phyloP scores from a whole-genome alignment of 2,329 filamentous ascomycete genomes.

The Karstenula rhodostoma region DNA sequence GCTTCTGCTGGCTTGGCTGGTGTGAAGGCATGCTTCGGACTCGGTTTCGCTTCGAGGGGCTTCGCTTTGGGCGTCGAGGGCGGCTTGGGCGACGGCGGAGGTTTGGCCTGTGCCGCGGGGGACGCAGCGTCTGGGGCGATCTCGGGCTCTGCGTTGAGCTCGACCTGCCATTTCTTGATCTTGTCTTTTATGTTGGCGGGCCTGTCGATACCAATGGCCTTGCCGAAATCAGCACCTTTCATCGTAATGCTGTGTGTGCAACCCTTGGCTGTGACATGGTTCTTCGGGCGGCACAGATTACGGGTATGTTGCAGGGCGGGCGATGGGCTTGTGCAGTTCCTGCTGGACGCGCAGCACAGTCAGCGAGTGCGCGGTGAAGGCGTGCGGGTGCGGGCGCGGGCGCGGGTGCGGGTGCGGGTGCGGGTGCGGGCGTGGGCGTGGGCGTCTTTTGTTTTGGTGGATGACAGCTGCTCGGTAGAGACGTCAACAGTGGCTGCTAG shows the following conservation, averaged over 20 bases:
- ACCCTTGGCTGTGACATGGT: slow-evolving; percentile 41
- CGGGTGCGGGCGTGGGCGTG: slow-evolving; percentile 11
- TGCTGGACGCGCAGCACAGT: slow-evolving; percentile 18
- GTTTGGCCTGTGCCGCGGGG: slow-evolving; percentile 17
- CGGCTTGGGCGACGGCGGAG: slow-evolving; percentile 25
- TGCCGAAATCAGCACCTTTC: slow-evolving; percentile 49
- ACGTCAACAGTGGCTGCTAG: slow-evolving; percentile 10
- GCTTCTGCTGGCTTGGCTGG: slow-evolving; percentile 35
- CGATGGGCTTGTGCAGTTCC: slow-evolving; percentile 4
- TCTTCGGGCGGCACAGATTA: slow-evolving; percentile 25
- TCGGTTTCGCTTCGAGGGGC: slow-evolving; percentile 36
- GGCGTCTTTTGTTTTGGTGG: slow-evolving; percentile 20
- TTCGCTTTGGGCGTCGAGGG: slow-evolving; percentile 37
- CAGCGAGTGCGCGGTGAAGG: slow-evolving; percentile 11
- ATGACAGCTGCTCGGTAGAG: slow-evolving; percentile 2
- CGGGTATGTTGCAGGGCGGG: slow-evolving; percentile 17
- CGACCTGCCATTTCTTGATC: slow-evolving; percentile 84
- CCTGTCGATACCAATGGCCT: slow-evolving; percentile 51
- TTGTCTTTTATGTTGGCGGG: slow-evolving; percentile 71
- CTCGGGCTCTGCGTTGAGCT: slow-evolving; percentile 68
- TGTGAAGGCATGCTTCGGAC: slow-evolving; percentile 36
- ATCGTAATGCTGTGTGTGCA: slow-evolving; percentile 39
- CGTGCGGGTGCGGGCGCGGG: slow-evolving; percentile 1
- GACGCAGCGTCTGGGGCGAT: slow-evolving; percentile 2
- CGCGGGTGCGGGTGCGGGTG: slow-evolving; percentile 10